Percentiles rank a stretch among this genome's conserved stretches.
These are phyloP conservation scores for Farysia itapuensis DNA, from an alignment of 1,284 basidiomycete genomes.

Conservation along the genomic window DNA sequence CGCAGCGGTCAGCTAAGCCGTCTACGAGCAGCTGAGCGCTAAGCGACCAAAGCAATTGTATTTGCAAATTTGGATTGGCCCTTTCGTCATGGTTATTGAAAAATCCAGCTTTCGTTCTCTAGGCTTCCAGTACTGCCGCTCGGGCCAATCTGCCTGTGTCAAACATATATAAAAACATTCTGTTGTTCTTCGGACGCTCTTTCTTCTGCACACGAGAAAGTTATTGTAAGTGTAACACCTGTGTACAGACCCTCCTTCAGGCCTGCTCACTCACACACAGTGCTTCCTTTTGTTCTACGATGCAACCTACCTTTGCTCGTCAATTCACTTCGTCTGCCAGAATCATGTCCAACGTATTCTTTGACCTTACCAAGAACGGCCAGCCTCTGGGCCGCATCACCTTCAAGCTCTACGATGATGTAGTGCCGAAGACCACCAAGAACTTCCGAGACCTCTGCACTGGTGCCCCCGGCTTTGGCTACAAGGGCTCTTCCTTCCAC, in stretches of 20 bases:
- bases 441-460: conserved; percentile 57
- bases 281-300: conserved; percentile 4
- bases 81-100: no score
- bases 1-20: no score
- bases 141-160: no score
- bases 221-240: not conserved
- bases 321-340: conserved; percentile 47
- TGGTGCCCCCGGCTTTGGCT: conserved; percentile 71
- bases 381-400: conserved; percentile 54
- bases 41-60: no score
- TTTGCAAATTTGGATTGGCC: no score
- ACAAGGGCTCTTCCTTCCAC: conserved; percentile 71
- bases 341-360: conserved; percentile 66
- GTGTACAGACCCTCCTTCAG: conserved; percentile 3
- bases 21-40: no score
- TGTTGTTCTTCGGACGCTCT: no score
- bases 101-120: no score
- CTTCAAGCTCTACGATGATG: conserved; percentile 55
- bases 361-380: conserved; percentile 68
- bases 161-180: no score
- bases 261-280: conserved; percentile 45
- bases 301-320: conserved; percentile 47
- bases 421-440: conserved; percentile 55
- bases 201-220: not conserved
- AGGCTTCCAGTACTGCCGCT: no score